Evolutionary conservation across 345 rosid species (phyloP).

Genomic region (Mercurialis annua): DNA sequence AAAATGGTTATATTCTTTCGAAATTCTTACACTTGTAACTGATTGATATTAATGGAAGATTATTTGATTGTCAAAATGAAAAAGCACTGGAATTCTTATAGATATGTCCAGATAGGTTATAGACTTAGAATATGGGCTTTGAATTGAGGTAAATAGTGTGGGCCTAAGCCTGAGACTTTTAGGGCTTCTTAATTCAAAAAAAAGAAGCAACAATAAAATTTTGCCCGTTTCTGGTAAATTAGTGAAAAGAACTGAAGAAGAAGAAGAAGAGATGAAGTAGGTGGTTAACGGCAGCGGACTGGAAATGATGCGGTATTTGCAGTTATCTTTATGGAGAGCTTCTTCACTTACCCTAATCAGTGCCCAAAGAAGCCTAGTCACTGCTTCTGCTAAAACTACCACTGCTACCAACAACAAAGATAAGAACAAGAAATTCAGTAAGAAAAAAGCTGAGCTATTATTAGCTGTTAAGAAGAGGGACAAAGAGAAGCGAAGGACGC

Average conservation of each 20-base stretch:
- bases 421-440: constrained; percentile 20
- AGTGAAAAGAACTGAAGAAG: too few relatives aligned
- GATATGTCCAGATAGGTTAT: background rate
- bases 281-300: background rate
- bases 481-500: constrained; percentile 73
- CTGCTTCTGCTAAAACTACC: background rate
- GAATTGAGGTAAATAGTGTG: background rate
- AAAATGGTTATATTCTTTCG: too few relatives aligned
- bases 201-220: too few relatives aligned
- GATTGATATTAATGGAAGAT: too few relatives aligned
- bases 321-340: background rate
- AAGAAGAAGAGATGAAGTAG: background rate
- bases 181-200: background rate
- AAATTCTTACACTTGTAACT: too few relatives aligned
- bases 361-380: background rate
- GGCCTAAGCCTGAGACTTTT: background rate
- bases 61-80: too few relatives aligned
- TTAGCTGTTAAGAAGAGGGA: constrained; percentile 23
- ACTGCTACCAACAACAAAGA: background rate
- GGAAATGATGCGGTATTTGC: background rate
- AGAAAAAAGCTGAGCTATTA: background rate
- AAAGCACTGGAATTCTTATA: too few relatives aligned
- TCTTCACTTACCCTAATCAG: background rate
- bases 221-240: too few relatives aligned
- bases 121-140: background rate